These are phyloP conservation scores for Plasmopara viticola DNA, from an alignment of 352 stramenopile species.

Conservation along the genomic window DNA sequence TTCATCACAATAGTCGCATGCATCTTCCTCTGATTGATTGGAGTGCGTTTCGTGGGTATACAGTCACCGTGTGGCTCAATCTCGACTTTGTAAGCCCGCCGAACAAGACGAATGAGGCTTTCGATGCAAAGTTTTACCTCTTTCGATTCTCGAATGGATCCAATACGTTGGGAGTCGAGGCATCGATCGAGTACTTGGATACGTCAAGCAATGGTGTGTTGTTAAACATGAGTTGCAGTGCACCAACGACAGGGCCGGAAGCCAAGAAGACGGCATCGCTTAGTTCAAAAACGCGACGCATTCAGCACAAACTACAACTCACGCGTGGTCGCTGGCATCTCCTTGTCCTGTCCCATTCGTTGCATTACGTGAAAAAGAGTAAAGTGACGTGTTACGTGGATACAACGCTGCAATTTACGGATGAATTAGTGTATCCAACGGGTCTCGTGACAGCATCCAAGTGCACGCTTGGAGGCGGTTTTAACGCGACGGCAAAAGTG, in stretches of 20 bases:
- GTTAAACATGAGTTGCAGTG: constrained; percentile 51
- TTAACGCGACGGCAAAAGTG: constrained; percentile 32
- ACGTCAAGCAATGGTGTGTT: constrained; percentile 29
- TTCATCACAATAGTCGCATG: constrained; percentile 58
- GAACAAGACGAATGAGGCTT: constrained; percentile 13
- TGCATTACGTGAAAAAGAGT: constrained; percentile 85
- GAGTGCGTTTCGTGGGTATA: constrained; percentile 72
- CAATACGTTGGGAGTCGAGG: constrained; percentile 65
- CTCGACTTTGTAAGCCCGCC: constrained; percentile 27
- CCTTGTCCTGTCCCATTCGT: constrained; percentile 63
- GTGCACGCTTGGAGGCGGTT: constrained; percentile 55
- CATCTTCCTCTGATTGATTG: constrained; percentile 74
- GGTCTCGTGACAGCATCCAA: constrained; percentile 69
- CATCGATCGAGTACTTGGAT: constrained; percentile 43
- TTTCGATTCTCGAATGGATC: constrained; percentile 71
- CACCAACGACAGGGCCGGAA: constrained; percentile 21
- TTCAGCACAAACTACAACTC: constrained; percentile 40
- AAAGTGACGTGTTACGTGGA: constrained; percentile 73
- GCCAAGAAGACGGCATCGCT: constrained; percentile 29
- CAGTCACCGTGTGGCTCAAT: constrained; percentile 70
- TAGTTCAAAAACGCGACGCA: constrained; percentile 22
- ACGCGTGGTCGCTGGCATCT: constrained; percentile 56
- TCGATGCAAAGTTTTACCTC: constrained; percentile 50
- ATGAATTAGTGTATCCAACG: constrained; percentile 75
- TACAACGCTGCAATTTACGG: constrained; percentile 47